Percentiles rank a stretch among this genome's conserved stretches.
Evolutionary conservation across 768 basidiomycete genomes (phyloP).

Genomic region (Hirschioporus abietinus): DNA sequence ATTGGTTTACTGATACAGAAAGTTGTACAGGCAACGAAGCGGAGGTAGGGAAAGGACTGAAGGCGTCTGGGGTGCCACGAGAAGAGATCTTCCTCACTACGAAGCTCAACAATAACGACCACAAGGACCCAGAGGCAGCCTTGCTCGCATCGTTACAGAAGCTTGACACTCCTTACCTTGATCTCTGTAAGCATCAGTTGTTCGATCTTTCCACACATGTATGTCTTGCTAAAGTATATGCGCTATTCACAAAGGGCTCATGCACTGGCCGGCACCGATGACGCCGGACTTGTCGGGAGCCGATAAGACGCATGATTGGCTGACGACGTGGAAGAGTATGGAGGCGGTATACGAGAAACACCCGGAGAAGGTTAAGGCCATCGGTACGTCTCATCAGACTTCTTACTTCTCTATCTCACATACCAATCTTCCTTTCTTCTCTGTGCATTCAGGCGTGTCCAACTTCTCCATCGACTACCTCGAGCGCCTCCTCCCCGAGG

Average conservation of each 20-base stretch:
- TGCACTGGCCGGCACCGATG: conserved; percentile 84
- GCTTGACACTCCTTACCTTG: conserved; percentile 72
- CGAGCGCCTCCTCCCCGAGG: conserved; percentile 51
- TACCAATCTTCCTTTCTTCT: conserved; percentile 9
- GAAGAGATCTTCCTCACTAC: conserved; percentile 76
- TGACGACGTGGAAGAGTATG: conserved; percentile 78
- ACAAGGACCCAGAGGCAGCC: conserved; percentile 52
- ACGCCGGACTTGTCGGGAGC: conserved; percentile 43
- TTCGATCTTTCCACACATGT: not conserved
- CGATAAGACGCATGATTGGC: conserved; percentile 54
- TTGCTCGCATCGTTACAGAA: conserved; percentile 62
- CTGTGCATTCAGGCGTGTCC: conserved; percentile 42
- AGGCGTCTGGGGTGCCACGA: conserved; percentile 66
- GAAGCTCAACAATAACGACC: conserved; percentile 62
- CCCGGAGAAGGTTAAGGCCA: conserved; percentile 70
- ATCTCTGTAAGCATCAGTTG: conserved; percentile 53
- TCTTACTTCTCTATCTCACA: not conserved
- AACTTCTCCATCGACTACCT: conserved; percentile 68
- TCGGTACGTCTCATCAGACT: conserved; percentile 39
- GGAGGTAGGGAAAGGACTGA: conserved; percentile 80
- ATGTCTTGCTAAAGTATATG: not conserved
- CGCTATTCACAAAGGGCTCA: conserved; percentile 42
- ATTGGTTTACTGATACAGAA: not conserved
- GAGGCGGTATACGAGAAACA: conserved; percentile 59
- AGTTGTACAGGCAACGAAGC: conserved; percentile 49